phyloP scores from a whole-genome alignment of 306 rosid species.

The Abrus pulchellus region DNA sequence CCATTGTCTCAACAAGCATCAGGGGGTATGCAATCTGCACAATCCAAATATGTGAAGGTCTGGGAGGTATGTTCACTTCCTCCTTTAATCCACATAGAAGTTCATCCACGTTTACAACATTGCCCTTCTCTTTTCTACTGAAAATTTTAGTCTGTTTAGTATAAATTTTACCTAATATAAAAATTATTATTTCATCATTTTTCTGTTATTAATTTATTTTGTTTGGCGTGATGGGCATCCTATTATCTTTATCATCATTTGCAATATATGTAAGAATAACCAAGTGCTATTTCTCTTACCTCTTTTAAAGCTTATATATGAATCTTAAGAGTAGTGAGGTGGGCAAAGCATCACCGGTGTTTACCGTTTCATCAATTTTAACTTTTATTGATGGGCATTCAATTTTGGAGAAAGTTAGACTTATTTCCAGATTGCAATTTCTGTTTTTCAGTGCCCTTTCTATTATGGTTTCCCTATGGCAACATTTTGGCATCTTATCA shows the following conservation, averaged over 20 bases:
- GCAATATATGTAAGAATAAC: slow-evolving; percentile 4
- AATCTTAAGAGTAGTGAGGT: neutral
- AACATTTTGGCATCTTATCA: slow-evolving; percentile 2
- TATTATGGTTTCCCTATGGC: slow-evolving; percentile 1
- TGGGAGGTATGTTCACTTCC: slow-evolving; percentile 83
- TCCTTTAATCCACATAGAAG: slow-evolving; percentile 15
- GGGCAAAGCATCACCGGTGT: neutral
- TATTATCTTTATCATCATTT: neutral
- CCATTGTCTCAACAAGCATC: slow-evolving; percentile 79
- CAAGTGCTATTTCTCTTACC: slow-evolving; percentile 15
- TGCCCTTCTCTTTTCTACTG: slow-evolving; percentile 11
- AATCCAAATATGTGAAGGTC: slow-evolving; percentile 92
- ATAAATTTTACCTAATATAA: slow-evolving; percentile 3
- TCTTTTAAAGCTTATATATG: slow-evolving; percentile 2
- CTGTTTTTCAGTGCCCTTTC: slow-evolving; percentile 21
- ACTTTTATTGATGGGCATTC: slow-evolving; percentile 1
- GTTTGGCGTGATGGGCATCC: slow-evolving; percentile 7
- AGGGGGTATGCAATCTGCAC: slow-evolving; percentile 72
- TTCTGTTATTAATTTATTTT: slow-evolving; percentile 8
- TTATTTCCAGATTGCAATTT: slow-evolving; percentile 27
- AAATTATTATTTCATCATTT: neutral
- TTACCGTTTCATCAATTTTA: slow-evolving; percentile 3
- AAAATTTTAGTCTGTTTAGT: slow-evolving; percentile 20
- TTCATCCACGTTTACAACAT: slow-evolving; percentile 26
- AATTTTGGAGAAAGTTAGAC: slow-evolving; percentile 22